These are phyloP conservation scores for Penicillium sp. DNA, from an alignment of 2,329 filamentous ascomycete species.

Conservation along the genomic window DNA sequence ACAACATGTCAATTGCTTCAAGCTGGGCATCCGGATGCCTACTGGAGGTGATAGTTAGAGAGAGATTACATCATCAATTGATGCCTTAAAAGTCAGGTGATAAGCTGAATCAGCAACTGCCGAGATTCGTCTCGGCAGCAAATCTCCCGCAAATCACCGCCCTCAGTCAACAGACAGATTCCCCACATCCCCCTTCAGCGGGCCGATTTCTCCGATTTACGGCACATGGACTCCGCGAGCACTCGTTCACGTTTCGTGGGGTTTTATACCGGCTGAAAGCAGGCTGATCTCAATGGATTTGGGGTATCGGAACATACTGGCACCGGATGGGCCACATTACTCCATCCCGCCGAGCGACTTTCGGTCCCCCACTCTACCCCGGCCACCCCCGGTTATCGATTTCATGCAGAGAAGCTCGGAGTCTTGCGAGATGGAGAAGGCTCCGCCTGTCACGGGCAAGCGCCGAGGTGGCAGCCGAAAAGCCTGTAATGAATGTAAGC, in stretches of 20 bases:
- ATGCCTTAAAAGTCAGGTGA: background rate
- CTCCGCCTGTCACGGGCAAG: conserved; percentile 42
- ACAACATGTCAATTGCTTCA: background rate
- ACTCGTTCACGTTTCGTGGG: conserved; percentile 20
- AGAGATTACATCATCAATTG: background rate
- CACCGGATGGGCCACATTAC: conserved; percentile 28
- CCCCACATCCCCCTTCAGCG: conserved; percentile 6
- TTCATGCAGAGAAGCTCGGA: conserved; percentile 27
- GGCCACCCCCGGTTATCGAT: conserved; percentile 25
- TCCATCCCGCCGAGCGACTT: conserved; percentile 30
- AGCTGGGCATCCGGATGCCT: background rate
- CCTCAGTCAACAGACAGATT: background rate
- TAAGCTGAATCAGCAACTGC: conserved; percentile 19
- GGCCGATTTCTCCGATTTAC: conserved; percentile 34
- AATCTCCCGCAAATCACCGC: conserved; percentile 4
- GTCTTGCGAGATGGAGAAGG: conserved; percentile 33
- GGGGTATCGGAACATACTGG: conserved; percentile 29
- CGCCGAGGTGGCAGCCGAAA: conserved; percentile 38
- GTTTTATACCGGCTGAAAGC: conserved; percentile 25
- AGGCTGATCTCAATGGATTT: conserved; percentile 31
- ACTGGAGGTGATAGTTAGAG: too few relatives aligned
- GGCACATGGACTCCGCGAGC: conserved; percentile 24
- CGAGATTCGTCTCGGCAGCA: conserved; percentile 22
- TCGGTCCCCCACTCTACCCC: conserved; percentile 30
- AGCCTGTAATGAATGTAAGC: conserved; percentile 59